These are phyloP conservation scores for Phytopythium mirpurense DNA, from an alignment of 352 stramenopile species.

Conservation along the genomic window DNA sequence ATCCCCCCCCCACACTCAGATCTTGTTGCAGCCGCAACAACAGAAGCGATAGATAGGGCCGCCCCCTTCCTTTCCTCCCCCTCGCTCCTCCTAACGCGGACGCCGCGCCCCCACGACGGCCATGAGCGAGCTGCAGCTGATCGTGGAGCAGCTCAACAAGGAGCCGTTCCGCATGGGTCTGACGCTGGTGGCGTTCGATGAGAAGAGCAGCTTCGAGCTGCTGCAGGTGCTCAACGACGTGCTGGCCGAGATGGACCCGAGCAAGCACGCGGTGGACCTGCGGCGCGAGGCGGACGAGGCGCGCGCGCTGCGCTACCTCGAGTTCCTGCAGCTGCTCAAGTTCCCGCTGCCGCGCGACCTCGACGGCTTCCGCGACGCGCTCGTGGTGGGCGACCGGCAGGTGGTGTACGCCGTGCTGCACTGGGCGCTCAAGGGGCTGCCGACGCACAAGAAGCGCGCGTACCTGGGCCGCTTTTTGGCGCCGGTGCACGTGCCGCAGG, in stretches of 20 bases:
- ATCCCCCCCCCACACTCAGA: no score
- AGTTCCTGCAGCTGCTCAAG: slow-evolving; percentile 93
- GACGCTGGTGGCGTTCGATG: slow-evolving; percentile 91
- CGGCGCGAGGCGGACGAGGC: slow-evolving; percentile 75
- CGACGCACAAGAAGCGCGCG: slow-evolving; percentile 88
- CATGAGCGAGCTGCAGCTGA: slow-evolving; percentile 91
- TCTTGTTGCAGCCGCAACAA: no score
- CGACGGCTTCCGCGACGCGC: slow-evolving; percentile 68
- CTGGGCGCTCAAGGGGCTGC: slow-evolving; percentile 87
- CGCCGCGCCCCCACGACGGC: no score
- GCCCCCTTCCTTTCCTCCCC: no score
- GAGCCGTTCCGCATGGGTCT: slow-evolving; percentile 88
- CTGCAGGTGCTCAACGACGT: slow-evolving; percentile 93
- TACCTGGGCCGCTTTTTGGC: slow-evolving; percentile 93
- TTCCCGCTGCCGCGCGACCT: slow-evolving; percentile 79
- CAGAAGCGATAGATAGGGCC: no score
- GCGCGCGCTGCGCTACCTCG: slow-evolving; percentile 76
- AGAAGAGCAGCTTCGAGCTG: slow-evolving; percentile 91
- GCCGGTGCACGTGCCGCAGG: slow-evolving; percentile 89
- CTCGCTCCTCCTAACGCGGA: no score
- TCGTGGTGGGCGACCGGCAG: slow-evolving; percentile 78
- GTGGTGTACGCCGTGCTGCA: slow-evolving; percentile 91
- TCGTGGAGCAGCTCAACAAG: slow-evolving; percentile 92
- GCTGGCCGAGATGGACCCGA: slow-evolving; percentile 82
- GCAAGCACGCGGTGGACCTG: slow-evolving; percentile 81